Base-by-base conservation (phyloP, 2,329 filamentous ascomycete species). In the Xylaria sp. region DNA sequence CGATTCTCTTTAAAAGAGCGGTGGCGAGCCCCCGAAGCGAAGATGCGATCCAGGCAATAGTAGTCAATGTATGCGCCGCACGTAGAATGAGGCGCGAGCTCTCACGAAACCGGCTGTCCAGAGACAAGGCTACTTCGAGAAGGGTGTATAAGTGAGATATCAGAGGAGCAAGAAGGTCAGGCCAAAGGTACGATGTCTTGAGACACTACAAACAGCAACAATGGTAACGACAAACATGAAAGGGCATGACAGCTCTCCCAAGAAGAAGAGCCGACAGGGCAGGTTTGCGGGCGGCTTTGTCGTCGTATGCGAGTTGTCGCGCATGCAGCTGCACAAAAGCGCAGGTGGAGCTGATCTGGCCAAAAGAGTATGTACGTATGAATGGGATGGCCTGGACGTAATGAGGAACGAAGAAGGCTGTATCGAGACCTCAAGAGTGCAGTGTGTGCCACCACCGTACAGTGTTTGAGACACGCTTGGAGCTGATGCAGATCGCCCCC, bases 251-350 rank as follows among this genome's bases (percentile, higher is more conserved):
- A 26, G 41, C 40, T 44, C 52, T 40, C 41, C 21, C 50, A 48
- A 17, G 45, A 48, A 34, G 41, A 44, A 47, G 54, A 54, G 52
- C 59, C 57, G 61, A 60, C 53, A 51, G 47, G 58, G 54, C 48
- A 50, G 50, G 44, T 52, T 48, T 52, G 42, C 39, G 48, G 63
- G 53, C 62, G 45, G 54, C 54, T 60, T 65, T 63, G 53, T 61
- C 44, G 54, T 61, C 44, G 54, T 61, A 62, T 63, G 62, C 60
- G 55, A 64, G 59, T 62, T 65, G 57, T 63, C 55, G 61, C 52
- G 59, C 60, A 56, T 60, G 57, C 61, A 55, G 47, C 55, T 56
- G 55, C 52, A 56, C 50, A 54, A 44, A 54, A 44, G 52, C 47
- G 52, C 39, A 62, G 56, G 48, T 46, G 34, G 50, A 34, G 48